Percentiles rank a stretch among this genome's conserved stretches.
Conservation (phyloP, 148 eudicot species). For the Rhododendron ovatum region DNA sequence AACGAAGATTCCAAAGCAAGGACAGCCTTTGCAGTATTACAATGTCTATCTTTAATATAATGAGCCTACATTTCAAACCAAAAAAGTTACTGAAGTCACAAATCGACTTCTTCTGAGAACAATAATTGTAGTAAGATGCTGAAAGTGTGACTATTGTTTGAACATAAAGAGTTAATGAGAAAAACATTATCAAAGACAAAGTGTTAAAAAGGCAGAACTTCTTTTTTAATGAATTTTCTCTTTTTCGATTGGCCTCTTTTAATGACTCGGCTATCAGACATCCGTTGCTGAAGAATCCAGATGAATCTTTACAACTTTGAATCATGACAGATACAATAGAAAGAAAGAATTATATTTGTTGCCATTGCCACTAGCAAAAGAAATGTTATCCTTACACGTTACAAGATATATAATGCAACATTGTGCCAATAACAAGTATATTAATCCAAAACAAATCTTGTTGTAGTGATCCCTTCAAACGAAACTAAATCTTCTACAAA, state of each 20-base stretch:
- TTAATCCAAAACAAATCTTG: not conserved
- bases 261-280: not conserved
- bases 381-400: not conserved
- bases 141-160: not conserved
- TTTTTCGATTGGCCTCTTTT: not conserved
- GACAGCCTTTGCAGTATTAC: conserved; percentile 86
- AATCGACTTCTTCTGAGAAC: not conserved
- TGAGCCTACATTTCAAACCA: conserved; percentile 55
- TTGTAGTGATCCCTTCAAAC: not conserved
- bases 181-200: not conserved
- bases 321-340: not conserved
- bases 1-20: conserved; percentile 75
- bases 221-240: not conserved
- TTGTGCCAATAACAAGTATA: not conserved
- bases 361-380: not conserved
- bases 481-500: not conserved
- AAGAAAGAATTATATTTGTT: not conserved
- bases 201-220: not conserved
- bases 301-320: not conserved
- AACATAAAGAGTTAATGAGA: not conserved
- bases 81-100: not conserved
- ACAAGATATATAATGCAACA: not conserved
- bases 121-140: not conserved
- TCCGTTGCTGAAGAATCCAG: not conserved
- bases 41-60: conserved; percentile 72